These are phyloP conservation scores for Umbelopsis sp. DNA, from an alignment of 192 early-diverging fungal species.

Conservation along the genomic window DNA sequence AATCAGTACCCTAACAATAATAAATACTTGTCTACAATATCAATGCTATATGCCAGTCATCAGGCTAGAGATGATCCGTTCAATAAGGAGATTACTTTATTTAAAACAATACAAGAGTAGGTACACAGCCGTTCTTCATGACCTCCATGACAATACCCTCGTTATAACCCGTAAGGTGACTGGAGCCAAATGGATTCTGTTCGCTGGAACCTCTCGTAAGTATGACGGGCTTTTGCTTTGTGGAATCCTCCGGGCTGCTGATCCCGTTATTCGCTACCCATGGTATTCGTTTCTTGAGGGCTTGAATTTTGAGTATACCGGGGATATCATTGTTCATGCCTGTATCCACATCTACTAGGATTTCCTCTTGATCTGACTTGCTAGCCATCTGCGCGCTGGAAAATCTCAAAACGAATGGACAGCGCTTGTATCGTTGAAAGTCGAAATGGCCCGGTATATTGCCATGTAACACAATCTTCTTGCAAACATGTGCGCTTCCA, in stretches of 20 bases:
- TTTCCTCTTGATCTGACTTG: background rate
- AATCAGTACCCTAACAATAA: no score
- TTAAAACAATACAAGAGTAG: constrained; percentile 60
- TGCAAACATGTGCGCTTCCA: constrained; percentile 63
- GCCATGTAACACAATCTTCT: constrained; percentile 73
- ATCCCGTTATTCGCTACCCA: constrained; percentile 22
- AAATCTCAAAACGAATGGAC: constrained; percentile 52
- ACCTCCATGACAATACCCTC: constrained; percentile 63
- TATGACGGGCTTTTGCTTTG: constrained; percentile 54
- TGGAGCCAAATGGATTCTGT: constrained; percentile 73
- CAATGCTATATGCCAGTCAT: no score
- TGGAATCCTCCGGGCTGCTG: constrained; percentile 28
- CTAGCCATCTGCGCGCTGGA: constrained; percentile 13
- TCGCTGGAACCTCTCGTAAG: constrained; percentile 63
- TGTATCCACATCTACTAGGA: constrained; percentile 19
- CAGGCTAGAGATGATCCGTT: no score
- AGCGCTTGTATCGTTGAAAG: constrained; percentile 66
- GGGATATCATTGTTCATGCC: constrained; percentile 14
- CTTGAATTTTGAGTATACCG: background rate
- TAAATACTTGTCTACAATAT: no score
- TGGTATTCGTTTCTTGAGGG: constrained; percentile 38
- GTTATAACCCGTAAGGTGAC: constrained; percentile 65
- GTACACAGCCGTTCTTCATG: constrained; percentile 65
- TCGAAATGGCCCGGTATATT: constrained; percentile 74
- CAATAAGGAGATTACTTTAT: background rate